These are phyloP conservation scores for Neonectria neomacrospora DNA, from an alignment of 2,329 filamentous ascomycete genomes.

Conservation along the genomic window DNA sequence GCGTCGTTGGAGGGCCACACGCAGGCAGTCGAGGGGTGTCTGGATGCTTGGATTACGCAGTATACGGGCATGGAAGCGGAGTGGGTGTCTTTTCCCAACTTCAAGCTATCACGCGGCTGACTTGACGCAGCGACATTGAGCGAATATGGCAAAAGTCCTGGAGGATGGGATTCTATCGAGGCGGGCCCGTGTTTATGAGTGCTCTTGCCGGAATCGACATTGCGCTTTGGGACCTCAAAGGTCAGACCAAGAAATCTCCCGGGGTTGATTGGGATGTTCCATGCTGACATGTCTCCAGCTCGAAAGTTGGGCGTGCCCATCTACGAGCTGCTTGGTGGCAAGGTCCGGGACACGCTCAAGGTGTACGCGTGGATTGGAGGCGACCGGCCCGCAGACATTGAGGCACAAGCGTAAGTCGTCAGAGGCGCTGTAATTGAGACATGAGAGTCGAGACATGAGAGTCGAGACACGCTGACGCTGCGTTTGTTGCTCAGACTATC, in stretches of 20 bases:
- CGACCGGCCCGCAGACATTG: constrained; percentile 75
- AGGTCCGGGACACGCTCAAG: constrained; percentile 74
- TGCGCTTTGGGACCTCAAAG: constrained; percentile 82
- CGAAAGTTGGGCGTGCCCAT: constrained; percentile 70
- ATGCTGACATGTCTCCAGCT: constrained; percentile 44
- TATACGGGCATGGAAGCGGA: constrained; percentile 77
- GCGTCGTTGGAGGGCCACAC: constrained; percentile 79
- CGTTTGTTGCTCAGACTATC: constrained; percentile 52
- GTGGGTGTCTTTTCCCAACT: constrained; percentile 54
- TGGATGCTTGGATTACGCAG: constrained; percentile 72
- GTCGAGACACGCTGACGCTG: neutral
- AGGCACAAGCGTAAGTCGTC: constrained; percentile 65
- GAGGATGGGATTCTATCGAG: constrained; percentile 79
- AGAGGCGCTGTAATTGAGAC: too few relatives aligned
- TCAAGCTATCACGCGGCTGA: neutral
- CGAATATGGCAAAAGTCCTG: constrained; percentile 82
- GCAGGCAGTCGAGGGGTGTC: constrained; percentile 77
- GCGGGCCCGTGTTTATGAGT: constrained; percentile 83
- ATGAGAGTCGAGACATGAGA: neutral
- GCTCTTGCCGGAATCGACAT: constrained; percentile 83
- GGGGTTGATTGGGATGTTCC: fast-evolving
- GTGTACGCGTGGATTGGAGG: constrained; percentile 86
- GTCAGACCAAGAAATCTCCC: constrained; percentile 32
- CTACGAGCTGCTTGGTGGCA: constrained; percentile 79
- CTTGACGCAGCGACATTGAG: constrained; percentile 72